Evolutionary conservation across 495 filamentous ascomycete genomes (phyloP).

Genomic region (Durotheca rogersii): DNA sequence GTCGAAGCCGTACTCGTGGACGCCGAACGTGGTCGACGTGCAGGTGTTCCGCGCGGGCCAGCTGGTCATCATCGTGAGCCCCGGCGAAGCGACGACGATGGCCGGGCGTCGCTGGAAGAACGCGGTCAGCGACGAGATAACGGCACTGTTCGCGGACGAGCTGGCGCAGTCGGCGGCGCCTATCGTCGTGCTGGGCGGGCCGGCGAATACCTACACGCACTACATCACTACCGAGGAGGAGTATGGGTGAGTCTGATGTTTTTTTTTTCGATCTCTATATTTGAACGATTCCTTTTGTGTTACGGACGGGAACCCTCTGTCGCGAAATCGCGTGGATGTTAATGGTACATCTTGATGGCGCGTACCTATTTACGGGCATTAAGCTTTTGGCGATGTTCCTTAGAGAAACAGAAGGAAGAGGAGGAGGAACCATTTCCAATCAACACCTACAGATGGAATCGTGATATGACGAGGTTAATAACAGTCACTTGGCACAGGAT

Average conservation of each 20-base stretch:
- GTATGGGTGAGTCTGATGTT: slow-evolving; percentile 51
- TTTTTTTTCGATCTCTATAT: not conserved
- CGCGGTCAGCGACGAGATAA: slow-evolving; percentile 61
- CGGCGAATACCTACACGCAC: slow-evolving; percentile 93
- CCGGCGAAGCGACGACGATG: slow-evolving; percentile 96
- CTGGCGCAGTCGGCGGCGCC: slow-evolving; percentile 49
- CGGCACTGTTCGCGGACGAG: slow-evolving; percentile 46
- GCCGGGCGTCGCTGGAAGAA: slow-evolving; percentile 87
- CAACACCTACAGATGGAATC: not conserved
- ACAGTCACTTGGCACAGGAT: slow-evolving; percentile 41
- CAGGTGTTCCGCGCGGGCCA: slow-evolving; percentile 88
- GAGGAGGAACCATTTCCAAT: no score
- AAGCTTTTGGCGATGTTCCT: no score
- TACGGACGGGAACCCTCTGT: not conserved
- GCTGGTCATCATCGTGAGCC: slow-evolving; percentile 80
- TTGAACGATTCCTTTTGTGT: not conserved
- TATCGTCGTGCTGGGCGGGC: slow-evolving; percentile 84
- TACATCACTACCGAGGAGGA: slow-evolving; percentile 95
- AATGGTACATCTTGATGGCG: no score
- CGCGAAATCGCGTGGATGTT: no score
- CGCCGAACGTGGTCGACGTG: slow-evolving; percentile 90
- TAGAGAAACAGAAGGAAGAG: no score
- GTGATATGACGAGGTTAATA: not conserved
- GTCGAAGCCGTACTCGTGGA: slow-evolving; percentile 79
- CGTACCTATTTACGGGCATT: no score